Base-by-base conservation (phyloP, 2,329 filamentous ascomycete species). In the Exserohilum rostratum region DNA sequence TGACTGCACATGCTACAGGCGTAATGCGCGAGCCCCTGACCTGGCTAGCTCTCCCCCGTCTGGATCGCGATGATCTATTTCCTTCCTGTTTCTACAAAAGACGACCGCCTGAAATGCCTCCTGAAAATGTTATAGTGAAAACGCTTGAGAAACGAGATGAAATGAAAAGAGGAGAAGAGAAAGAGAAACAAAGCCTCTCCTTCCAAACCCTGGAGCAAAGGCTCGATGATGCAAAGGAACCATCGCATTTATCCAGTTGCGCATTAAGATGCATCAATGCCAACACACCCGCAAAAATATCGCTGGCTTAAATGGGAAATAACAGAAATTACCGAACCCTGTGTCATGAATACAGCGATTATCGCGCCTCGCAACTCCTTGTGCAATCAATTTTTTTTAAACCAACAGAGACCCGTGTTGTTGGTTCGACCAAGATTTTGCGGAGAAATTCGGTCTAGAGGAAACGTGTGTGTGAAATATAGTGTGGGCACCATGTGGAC, bases 31-130 rank as follows among this genome's bases (percentile, higher is more conserved):
- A 47, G 54, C 57, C 33, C 33, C 35, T 37, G n/a, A 35, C 30
- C 22, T 25, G 22, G 22, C 22, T 7, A 5, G 22, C 22, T 25
- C 39, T 25, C 40, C 34, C 43, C 39, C 15, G 39, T 46, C 50
- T 46, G 44, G n/a, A 56, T 46, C 35, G 37, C 11, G 25, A 33
- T 12, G 29, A 37, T 34, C 43, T 30, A 34, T 44, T 45, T 39
- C 46, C 38, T n/a, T 55, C 33, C 46, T 66, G 57, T 49, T 58
- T 54, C 42, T 65, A 65, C 60, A 63, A 53, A 39, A 55, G 40
- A 54, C 33, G 55, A 50, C 39, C 31, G 33, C 34, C 18, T 37
- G 5, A 39, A 38, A 58, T 58, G 29, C 44, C 35, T 37, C 52
- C 20, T 31, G 40, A 11, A 39, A 48, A 12, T 43, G 31, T 38